phyloP scores from a whole-genome alignment of 352 stramenopile genomes.

The Phytophthora hybrid region DNA sequence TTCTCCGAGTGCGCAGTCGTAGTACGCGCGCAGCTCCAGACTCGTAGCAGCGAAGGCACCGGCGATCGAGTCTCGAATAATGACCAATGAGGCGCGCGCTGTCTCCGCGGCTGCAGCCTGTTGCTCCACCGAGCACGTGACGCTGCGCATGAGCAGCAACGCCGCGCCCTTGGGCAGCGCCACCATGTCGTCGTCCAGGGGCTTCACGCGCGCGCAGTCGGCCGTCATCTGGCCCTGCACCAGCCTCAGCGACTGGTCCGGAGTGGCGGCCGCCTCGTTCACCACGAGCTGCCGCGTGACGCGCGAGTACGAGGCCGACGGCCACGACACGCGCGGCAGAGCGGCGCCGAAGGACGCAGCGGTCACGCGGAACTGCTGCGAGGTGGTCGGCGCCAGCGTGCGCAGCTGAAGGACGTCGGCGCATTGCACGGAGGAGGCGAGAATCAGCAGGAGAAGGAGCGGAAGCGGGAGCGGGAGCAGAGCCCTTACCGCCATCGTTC shows the following conservation, averaged over 20 bases:
- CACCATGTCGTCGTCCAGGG: slow-evolving; percentile 4
- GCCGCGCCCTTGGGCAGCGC: slow-evolving; percentile 21
- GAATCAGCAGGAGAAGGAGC: background rate
- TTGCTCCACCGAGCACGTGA: slow-evolving; percentile 59
- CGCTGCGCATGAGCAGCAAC: slow-evolving; percentile 58
- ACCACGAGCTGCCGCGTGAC: slow-evolving; percentile 16
- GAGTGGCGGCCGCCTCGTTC: slow-evolving; percentile 3
- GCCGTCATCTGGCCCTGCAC: slow-evolving; percentile 20
- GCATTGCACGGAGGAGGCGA: background rate
- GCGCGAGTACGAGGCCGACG: slow-evolving; percentile 21
- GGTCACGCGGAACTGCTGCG: slow-evolving; percentile 44
- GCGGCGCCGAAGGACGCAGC: slow-evolving; percentile 39
- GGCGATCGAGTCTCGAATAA: slow-evolving; percentile 60
- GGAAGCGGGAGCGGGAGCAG: slow-evolving; percentile 16
- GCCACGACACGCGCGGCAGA: slow-evolving; percentile 34
- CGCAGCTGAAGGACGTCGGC: slow-evolving; percentile 43
- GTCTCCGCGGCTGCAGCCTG: slow-evolving; percentile 51
- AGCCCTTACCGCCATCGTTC: slow-evolving; percentile 8
- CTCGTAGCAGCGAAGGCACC: slow-evolving; percentile 44
- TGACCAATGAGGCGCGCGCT: slow-evolving; percentile 44
- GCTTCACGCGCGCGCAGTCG: slow-evolving; percentile 28
- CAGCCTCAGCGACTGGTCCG: slow-evolving; percentile 27
- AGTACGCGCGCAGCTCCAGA: slow-evolving; percentile 31
- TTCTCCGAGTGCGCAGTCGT: slow-evolving; percentile 58
- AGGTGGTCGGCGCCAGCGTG: slow-evolving; percentile 8